These are phyloP conservation scores for Aspergillus floridensis DNA, from an alignment of 2,329 filamentous ascomycete genomes.

Conservation along the genomic window DNA sequence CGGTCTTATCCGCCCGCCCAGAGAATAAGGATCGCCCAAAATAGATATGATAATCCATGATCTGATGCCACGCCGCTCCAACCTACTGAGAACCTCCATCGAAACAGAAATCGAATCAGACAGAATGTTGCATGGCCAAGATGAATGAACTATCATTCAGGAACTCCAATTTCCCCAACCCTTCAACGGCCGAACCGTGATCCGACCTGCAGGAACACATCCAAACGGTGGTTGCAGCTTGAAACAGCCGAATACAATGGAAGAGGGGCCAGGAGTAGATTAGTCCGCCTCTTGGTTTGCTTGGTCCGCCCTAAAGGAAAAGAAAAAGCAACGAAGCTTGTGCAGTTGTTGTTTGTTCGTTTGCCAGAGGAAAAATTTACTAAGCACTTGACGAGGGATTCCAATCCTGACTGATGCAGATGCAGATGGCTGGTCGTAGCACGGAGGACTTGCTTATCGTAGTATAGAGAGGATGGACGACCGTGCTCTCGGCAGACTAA, in stretches of 20 bases:
- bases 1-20: background rate
- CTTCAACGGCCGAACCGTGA: slow-evolving; percentile 9
- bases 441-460: background rate
- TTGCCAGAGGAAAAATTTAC: background rate
- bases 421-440: background rate
- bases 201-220: slow-evolving; percentile 10
- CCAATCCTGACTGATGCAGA: background rate
- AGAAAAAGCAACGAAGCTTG: background rate
- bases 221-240: slow-evolving; percentile 12
- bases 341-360: background rate
- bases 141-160: background rate
- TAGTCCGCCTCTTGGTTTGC: background rate
- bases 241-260: slow-evolving; percentile 14
- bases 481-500: background rate
- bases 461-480: background rate
- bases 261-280: background rate
- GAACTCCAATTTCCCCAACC: background rate
- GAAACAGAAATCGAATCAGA: background rate
- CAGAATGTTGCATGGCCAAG: no score
- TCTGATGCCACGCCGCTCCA: background rate
- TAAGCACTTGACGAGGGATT: background rate
- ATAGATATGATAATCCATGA: background rate
- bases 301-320: background rate
- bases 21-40: slow-evolving; percentile 1
- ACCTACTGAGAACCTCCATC: background rate